phyloP scores from a whole-genome alignment of 148 eudicot species.

The Persicaria maculosa region DNA sequence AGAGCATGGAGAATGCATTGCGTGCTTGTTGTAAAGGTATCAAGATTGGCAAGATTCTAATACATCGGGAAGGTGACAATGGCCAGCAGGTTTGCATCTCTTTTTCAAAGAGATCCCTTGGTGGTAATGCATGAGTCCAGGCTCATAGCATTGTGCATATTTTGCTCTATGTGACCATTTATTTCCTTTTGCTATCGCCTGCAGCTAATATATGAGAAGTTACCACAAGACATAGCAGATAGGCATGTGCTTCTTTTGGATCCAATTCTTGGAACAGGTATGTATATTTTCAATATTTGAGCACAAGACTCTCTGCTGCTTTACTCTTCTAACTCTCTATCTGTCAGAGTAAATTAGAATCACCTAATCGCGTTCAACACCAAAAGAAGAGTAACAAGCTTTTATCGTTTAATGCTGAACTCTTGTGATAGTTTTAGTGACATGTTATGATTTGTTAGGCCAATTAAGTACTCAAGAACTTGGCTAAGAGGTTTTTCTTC shows the following conservation, averaged over 20 bases:
- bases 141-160: background rate
- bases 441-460: too few species aligned
- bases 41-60: constrained; percentile 89
- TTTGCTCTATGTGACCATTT: background rate
- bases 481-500: too few species aligned
- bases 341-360: background rate
- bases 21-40: constrained; percentile 98
- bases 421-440: too few species aligned
- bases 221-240: constrained; percentile 82
- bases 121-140: background rate
- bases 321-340: background rate
- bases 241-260: constrained; percentile 90
- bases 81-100: constrained; percentile 66
- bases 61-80: constrained; percentile 90
- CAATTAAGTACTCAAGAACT: too few species aligned
- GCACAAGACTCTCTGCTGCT: background rate
- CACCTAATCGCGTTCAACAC: background rate
- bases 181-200: background rate
- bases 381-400: background rate
- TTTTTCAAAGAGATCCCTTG: background rate
- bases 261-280: constrained; percentile 97
- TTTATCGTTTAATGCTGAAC: too few species aligned
- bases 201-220: constrained; percentile 88
- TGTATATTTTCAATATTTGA: constrained; percentile 1
- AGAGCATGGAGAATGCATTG: constrained; percentile 35